A percentile compares a stretch with the other conserved stretches of the same genome.
Evolutionary conservation across 2,329 filamentous ascomycete genomes (phyloP).

Genomic region (Colletotrichum somersetense): DNA sequence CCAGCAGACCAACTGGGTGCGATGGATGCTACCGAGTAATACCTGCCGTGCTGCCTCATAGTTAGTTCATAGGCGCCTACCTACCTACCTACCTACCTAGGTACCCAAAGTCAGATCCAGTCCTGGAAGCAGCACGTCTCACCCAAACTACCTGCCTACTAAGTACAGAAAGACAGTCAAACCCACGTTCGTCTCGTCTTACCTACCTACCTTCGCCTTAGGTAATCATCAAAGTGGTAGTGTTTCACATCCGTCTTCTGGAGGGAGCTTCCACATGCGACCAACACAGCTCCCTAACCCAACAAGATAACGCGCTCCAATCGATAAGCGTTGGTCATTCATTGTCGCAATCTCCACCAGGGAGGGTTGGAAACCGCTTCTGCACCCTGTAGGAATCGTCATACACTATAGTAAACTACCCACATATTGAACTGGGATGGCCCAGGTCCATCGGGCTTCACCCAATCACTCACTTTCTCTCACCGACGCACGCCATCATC

Average conservation of each 20-base stretch:
- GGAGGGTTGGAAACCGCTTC: neutral
- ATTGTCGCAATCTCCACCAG: neutral
- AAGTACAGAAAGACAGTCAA: neutral
- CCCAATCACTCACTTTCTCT: slow-evolving; percentile 13
- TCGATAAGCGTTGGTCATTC: neutral
- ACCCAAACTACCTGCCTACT: neutral
- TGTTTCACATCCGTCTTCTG: too few relatives aligned
- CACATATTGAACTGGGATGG: neutral
- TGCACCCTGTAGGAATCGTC: neutral
- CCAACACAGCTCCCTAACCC: neutral
- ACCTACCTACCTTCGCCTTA: neutral
- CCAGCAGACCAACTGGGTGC: neutral
- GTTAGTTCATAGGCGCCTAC: too few relatives aligned
- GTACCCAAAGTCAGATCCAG: neutral
- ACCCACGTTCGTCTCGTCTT: slow-evolving; percentile 7
- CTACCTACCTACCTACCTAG: too few relatives aligned
- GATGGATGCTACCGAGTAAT: neutral
- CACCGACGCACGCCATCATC: slow-evolving; percentile 34
- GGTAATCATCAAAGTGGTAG: neutral
- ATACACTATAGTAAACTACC: neutral
- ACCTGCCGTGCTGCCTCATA: too few relatives aligned
- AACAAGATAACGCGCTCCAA: neutral
- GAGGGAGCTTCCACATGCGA: neutral
- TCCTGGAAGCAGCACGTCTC: neutral
- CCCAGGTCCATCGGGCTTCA: neutral